These are phyloP conservation scores for Cudoniella acicularis DNA, from an alignment of 495 filamentous ascomycete species.

Conservation along the genomic window DNA sequence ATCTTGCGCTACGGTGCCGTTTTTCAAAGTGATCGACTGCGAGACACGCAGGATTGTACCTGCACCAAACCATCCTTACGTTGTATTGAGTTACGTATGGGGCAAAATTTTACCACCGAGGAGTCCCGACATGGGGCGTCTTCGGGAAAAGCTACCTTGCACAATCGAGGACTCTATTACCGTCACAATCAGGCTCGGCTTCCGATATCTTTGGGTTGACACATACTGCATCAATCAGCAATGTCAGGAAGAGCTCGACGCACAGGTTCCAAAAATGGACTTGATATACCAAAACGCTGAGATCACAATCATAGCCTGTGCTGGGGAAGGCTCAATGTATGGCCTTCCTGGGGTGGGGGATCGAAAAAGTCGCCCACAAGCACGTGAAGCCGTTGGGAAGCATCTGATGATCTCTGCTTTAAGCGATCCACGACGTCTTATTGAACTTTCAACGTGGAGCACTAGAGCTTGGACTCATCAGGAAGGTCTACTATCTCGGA, in stretches of 20 bases:
- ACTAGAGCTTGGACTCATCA: no score
- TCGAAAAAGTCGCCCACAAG: no score
- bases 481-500: no score
- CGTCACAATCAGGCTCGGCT: conserved; percentile 13
- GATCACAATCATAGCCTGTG: neutral
- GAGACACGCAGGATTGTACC: neutral
- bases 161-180: conserved; percentile 43
- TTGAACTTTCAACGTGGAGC: no score
- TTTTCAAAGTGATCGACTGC: no score
- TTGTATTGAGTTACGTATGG: neutral
- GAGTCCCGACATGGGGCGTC: neutral
- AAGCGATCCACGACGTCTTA: no score
- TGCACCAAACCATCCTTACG: neutral
- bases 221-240: conserved; percentile 18
- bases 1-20: no score
- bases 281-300: neutral
- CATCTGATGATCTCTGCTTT: no score
- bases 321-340: neutral
- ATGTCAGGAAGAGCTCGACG: neutral
- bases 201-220: conserved; percentile 28
- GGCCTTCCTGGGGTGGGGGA: neutral
- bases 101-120: neutral
- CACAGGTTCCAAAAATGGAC: neutral
- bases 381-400: no score
- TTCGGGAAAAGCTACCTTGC: conserved; percentile 26